Evolutionary conservation across 495 filamentous ascomycete genomes (phyloP).

Genomic region (Penicillium robsamsonii): DNA sequence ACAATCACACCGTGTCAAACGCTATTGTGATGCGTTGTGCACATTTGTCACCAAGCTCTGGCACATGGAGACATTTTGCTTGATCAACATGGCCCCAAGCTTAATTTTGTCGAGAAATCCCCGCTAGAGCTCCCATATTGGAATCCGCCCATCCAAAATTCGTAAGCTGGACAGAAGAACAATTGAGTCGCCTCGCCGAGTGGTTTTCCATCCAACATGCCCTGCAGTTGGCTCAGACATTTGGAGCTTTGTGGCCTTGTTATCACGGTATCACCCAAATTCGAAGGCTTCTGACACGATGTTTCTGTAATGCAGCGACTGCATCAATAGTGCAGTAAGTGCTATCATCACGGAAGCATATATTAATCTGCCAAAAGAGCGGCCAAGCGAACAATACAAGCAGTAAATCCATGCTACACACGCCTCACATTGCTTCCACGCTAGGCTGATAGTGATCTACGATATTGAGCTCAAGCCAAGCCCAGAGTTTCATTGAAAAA

Average conservation of each 20-base stretch:
- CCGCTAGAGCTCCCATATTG: background rate
- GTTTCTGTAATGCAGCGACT: slow-evolving; percentile 23
- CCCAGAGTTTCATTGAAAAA: slow-evolving; percentile 40
- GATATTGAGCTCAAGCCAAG: slow-evolving; percentile 42
- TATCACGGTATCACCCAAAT: slow-evolving; percentile 11
- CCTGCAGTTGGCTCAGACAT: slow-evolving; percentile 32
- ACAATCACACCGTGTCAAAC: background rate
- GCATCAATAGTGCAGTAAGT: slow-evolving; percentile 35
- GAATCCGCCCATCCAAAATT: background rate
- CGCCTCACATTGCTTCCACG: slow-evolving; percentile 44
- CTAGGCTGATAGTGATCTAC: slow-evolving; percentile 46
- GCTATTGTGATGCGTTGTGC: background rate
- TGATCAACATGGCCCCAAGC: background rate
- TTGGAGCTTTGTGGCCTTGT: slow-evolving; percentile 26
- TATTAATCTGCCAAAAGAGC: slow-evolving; percentile 36
- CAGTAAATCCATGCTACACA: slow-evolving; percentile 49
- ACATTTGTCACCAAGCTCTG: background rate
- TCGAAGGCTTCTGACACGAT: slow-evolving; percentile 21
- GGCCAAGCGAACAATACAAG: slow-evolving; percentile 41
- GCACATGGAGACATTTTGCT: background rate
- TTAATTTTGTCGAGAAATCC: background rate
- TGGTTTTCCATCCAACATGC: slow-evolving; percentile 39
- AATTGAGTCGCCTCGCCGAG: slow-evolving; percentile 22
- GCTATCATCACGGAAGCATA: slow-evolving; percentile 37
- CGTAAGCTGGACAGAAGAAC: slow-evolving; percentile 24